These are phyloP conservation scores for Amaranthus cruentus DNA, from an alignment of 148 eudicot genomes.

Conservation along the genomic window DNA sequence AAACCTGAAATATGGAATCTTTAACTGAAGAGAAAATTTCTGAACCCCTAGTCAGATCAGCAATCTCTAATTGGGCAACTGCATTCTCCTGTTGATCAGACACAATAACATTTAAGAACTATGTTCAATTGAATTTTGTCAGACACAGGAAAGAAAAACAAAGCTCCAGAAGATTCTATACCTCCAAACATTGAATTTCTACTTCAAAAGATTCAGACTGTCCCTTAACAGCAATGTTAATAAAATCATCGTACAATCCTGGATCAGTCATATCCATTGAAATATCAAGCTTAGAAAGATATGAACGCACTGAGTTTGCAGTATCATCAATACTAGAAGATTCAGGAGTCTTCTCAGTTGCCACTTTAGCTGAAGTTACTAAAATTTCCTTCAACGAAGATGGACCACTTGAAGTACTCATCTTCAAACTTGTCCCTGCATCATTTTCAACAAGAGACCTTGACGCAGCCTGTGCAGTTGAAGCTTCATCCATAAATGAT, in stretches of 20 bases:
- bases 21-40: slow-evolving; percentile 40
- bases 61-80: slow-evolving; percentile 26
- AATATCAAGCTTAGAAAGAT: slow-evolving; percentile 72
- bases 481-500: slow-evolving; percentile 43
- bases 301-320: slow-evolving; percentile 35
- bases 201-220: slow-evolving; percentile 30
- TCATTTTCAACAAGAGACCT: slow-evolving; percentile 38
- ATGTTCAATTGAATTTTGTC: neutral
- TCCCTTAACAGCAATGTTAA: slow-evolving; percentile 43
- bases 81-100: slow-evolving; percentile 34
- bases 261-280: slow-evolving; percentile 66
- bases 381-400: slow-evolving; percentile 34
- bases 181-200: slow-evolving; percentile 49
- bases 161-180: slow-evolving; percentile 22
- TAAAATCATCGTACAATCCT: slow-evolving; percentile 60
- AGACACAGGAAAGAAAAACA: neutral
- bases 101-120: neutral
- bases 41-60: slow-evolving; percentile 32
- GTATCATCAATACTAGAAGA: slow-evolving; percentile 37
- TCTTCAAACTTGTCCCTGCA: slow-evolving; percentile 32
- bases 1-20: slow-evolving; percentile 73
- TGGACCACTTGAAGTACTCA: slow-evolving; percentile 31
- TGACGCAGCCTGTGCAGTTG: slow-evolving; percentile 37
- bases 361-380: slow-evolving; percentile 26
- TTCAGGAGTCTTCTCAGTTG: slow-evolving; percentile 38